Base-by-base conservation (phyloP, 805 yeast species). In the Osmozyma mogii region DNA sequence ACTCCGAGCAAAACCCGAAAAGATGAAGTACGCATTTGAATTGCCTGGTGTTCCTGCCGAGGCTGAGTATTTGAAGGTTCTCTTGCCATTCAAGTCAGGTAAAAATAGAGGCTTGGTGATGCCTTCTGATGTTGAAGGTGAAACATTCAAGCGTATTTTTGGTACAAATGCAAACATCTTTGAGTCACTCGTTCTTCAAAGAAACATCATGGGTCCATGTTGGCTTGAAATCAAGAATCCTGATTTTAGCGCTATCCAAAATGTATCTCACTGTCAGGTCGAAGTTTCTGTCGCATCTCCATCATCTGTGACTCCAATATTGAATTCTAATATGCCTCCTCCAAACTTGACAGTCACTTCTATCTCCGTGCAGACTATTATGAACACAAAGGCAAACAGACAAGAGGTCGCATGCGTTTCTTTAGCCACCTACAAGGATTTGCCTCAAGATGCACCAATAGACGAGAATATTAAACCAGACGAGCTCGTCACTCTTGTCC, bases 201-300 rank as follows among this genome's bases (percentile, higher is more conserved):
- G 83, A 43, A 78, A 80, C 43, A 68, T 92, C 25, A 88, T 85
- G 96, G 98, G 98, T 7, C 98, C 98, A 3, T 87, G 97, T 52
- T 92, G 98, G 98, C 61, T 92, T 30, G 81, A 81, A 28, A 65
- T 92, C 30, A 62, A 68, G 24, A 68, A 72, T 29, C 80, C 78
- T 28, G 76, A 78, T 37, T 80, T 82, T 43, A 50, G 53, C 15
- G 52, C 72, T 0, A 53, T 78, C 23, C 69, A 66, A 30, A 79
- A 77, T 45, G 68, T 82, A 2, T 78, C 95, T 0, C 89, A 88
- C 58, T 84, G 94, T 56, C 72, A 72, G 32, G 67, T 83, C n/a
- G 95, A 85, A 45, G 73, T 82, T 2, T 57, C 77, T 1, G 71
- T 83, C 1, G 46, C 53, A 3, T 52, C 64, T 8, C 74, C 92